Evolutionary conservation across 768 basidiomycete species (phyloP), one percentile per base, ranked within the genome.

Genomic region (Sistotremastrum suecicum): DNA sequence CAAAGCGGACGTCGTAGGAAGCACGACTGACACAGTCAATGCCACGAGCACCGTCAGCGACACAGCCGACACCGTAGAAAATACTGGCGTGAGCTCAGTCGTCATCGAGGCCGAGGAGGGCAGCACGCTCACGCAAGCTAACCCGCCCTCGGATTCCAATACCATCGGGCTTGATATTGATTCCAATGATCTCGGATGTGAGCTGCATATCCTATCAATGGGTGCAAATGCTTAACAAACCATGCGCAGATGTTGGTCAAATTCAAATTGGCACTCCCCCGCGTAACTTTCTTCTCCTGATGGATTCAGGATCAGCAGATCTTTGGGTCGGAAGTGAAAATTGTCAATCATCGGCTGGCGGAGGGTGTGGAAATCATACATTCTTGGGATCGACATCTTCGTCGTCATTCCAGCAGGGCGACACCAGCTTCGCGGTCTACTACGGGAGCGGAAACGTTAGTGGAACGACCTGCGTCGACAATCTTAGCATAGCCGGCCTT

Each of bases 221-320:
- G 40, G 42, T 7, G 7, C 35, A n/a, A 39, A 28, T 30, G 32
- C n/a, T 41, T 39, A 38, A 48, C 37, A 42, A 43, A 34, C 29
- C 8, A 36, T 28, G 20, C 45, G 50, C 55, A 50, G 43, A 72
- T 58, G 53, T 70, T 34, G 63, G 63, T 3, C 60, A 61, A 31
- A 53, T 83, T 7, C 71, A 78, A 54, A 69, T 83, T 41, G 82
- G 82, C n/a, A 80, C 76, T 1, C 80, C 80, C 20, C 69, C 75
- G 6, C 65, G 56, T 34, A 55, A 72, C 49, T 82, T 76, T 54
- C 56, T 63, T 31, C 58, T 83, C 44, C 64, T 83, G 12, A 77
- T 83, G 74, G 81, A 83, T 58, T 78, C 76, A 33, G 81, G 81
- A 31, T 76, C 74, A 8, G 76, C 79, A 7, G 81, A 83, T 60